phyloP scores from a whole-genome alignment of 2,329 filamentous ascomycete genomes.

The Chaetomiaceae sp. region DNA sequence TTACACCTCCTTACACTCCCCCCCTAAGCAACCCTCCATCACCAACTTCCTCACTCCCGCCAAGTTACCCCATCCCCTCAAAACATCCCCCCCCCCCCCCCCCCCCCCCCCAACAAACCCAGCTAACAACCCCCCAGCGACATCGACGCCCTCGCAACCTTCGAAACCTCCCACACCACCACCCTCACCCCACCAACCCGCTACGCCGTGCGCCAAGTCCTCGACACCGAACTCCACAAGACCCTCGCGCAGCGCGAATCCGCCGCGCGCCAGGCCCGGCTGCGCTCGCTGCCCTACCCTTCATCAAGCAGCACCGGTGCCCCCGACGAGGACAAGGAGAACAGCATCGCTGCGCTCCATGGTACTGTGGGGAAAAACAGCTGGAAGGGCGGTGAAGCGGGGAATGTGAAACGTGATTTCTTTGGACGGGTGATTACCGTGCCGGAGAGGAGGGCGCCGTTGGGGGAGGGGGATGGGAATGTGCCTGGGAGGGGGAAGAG shows the following conservation, averaged over 20 bases:
- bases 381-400: constrained; percentile 14
- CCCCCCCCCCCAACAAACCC: not conserved
- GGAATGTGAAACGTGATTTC: constrained; percentile 66
- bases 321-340: constrained; percentile 39
- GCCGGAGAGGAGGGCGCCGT: constrained; percentile 30
- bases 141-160: constrained; percentile 72
- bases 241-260: constrained; percentile 62
- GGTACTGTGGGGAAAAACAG: constrained; percentile 20
- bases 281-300: constrained; percentile 36
- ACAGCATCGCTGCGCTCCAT: constrained; percentile 19
- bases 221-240: constrained; percentile 83
- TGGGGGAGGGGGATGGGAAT: constrained; percentile 38
- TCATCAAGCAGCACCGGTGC: too few relatives aligned
- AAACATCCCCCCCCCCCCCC: too few relatives aligned
- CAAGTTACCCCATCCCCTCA: not conserved
- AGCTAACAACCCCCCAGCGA: constrained; percentile 35
- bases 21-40: not conserved
- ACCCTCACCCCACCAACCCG: constrained; percentile 68
- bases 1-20: not conserved
- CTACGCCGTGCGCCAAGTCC: constrained; percentile 88
- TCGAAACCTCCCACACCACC: constrained; percentile 58
- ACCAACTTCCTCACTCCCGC: not conserved
- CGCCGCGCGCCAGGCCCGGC: constrained; percentile 59
- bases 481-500: constrained; percentile 35
- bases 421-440: constrained; percentile 69